Evolutionary conservation across 148 eudicot genomes (phyloP), one percentile per base, ranked within the genome.

Genomic region (Pouteria glomerata): DNA sequence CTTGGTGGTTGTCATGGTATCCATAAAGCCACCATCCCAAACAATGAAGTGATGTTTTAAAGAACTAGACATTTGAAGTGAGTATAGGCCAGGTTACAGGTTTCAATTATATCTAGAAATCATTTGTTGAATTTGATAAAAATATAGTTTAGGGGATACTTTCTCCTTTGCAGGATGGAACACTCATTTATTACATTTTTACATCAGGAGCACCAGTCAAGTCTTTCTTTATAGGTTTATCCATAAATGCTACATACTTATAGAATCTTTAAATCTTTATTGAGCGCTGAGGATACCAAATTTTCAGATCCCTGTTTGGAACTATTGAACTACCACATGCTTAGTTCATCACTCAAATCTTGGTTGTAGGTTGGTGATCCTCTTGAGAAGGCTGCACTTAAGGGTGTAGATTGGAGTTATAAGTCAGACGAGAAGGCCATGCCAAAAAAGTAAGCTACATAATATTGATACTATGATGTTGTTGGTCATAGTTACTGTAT

Each of bases 371-470:
- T 95, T 69, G 98, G 98, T 66, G 98, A 95, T 86, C 98, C 98
- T 78, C 93, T 95, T 74, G 98, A 95, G 78, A 95, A 95, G 84
- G 98, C 98, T 81, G 97, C 98, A 51, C 84, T 95, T 4, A 85
- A 86, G 80, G 98, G 98, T 66, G 89, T 95, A 75, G 92, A 95
- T 44, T 95, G 98, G 98, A 81, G 79, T 29, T 95, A 95, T 81
- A 95, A 88, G 85, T 91, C 97, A 72, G 98, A 95, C 82, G 98
- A 95, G 81, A 95, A 91, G 81, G 96, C 98, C 61, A 82, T 91
- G 86, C 97, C 97, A 34, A 95, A 91, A 78, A 95, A 88, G 98
- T 95, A 87, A 87, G 88, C 74, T 63, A 27, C 50, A 18, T 21
- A 13, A 27, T 58, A 8, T 64, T 37, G 34, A 19, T 55, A 14